Base-by-base conservation (phyloP, 2,329 filamentous ascomycete species). In the Tolypocladium cylindrosporum region DNA sequence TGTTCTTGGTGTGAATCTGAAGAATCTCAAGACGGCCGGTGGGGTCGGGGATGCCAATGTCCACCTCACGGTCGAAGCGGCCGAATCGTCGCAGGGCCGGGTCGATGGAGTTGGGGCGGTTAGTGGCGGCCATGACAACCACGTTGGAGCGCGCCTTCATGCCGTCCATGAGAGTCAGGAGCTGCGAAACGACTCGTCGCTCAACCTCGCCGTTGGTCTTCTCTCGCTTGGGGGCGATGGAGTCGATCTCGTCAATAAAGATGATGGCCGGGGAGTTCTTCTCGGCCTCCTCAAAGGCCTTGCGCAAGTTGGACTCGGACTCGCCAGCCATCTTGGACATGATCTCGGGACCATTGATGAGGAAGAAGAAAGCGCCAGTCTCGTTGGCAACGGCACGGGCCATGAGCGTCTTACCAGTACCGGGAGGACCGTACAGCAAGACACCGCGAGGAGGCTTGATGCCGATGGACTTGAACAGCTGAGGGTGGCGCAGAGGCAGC, bases 241-340 rank as follows among this genome's bases (percentile, higher is more conserved):
- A 97, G 71, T 99, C 94, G 75, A 99, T 97, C 74, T 99, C 94
- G 71, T 99, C 94, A 65, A 99, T 97, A 81, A 97, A 99, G 77
- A 99, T 97, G 74, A 99, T 97, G 59, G 94, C 92, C 16, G 94
- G 94, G 0, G 93, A 96, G 80, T 97, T 97, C 87, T 97, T 97
- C 81, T 97, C 93, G 50, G 94, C 94, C 79, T 97, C 94, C 75
- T 97, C 94, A 69, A 99, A 99, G n/a, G 94, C 94, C 79, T 97
- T 97, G 69, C 94, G 89, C 65, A 99, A 77, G 75, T 97, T 97
- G 60, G 93, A 97, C 76, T 97, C 94, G 60, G 94, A 97, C 77
- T 99, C 94, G 84, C 94, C 94, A 60, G 94, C 94, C 94, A 97
- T 97, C 85, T 97, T 97, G 60, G 93, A 97, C 94, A 99, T 97